Conservation (phyloP, 352 stramenopile genomes). For the Globisporangium nunn region DNA sequence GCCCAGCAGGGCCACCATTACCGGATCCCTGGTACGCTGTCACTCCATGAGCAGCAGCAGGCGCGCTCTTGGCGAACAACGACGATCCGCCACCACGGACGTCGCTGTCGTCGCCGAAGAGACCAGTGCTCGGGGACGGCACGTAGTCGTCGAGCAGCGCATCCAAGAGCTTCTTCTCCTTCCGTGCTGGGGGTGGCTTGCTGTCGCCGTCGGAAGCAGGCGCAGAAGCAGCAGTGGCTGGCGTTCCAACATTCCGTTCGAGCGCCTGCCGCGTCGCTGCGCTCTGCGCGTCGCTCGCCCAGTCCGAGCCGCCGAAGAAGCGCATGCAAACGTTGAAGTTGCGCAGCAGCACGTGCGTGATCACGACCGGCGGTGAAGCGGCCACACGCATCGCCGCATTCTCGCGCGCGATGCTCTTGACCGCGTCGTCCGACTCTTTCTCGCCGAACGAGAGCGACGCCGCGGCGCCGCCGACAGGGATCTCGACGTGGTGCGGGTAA, state of each 20-base stretch:
- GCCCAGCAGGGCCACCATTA: not conserved
- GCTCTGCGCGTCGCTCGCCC: conserved; percentile 50
- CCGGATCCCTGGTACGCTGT: conserved; percentile 8
- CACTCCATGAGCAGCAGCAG: conserved; percentile 16
- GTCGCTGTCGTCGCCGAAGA: conserved; percentile 38
- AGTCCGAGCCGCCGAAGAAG: conserved; percentile 84
- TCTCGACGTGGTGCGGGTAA: conserved; percentile 83
- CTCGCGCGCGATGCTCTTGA: conserved; percentile 66
- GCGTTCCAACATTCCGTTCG: not conserved
- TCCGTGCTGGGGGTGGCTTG: conserved; percentile 16
- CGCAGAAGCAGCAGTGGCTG: not conserved
- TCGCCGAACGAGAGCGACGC: conserved; percentile 83
- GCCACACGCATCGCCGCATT: conserved; percentile 37
- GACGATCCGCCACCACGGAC: conserved; percentile 12
- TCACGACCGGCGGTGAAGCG: conserved; percentile 46
- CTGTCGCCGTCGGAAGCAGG: not conserved
- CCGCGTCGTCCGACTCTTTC: conserved; percentile 68
- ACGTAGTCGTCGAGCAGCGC: conserved; percentile 83
- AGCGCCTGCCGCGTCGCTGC: conserved; percentile 19
- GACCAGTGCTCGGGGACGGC: conserved; percentile 37
- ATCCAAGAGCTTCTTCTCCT: conserved; percentile 78
- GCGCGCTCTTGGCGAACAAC: conserved; percentile 39
- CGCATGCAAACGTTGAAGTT: conserved; percentile 87
- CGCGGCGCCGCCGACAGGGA: conserved; percentile 73
- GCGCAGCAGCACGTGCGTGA: conserved; percentile 75